Base-by-base conservation (phyloP, 2,329 filamentous ascomycete genomes). In the Hypoxylon sp. region DNA sequence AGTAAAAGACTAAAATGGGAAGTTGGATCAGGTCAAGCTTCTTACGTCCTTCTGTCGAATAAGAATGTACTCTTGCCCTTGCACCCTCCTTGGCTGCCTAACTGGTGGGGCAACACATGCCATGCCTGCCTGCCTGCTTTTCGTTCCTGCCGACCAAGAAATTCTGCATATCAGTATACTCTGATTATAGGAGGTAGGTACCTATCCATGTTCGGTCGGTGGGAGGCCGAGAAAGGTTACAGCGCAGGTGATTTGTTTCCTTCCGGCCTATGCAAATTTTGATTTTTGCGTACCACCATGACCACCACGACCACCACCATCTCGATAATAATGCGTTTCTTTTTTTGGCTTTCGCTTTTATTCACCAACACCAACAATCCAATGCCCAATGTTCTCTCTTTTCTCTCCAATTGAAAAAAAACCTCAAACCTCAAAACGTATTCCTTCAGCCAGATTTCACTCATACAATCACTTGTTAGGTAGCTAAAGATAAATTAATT, bases 401-500 rank as follows among this genome's bases (percentile, higher is more conserved):
- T 16, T 17, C n/a, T 36, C 48, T 51, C 42, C 52, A 52, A 52
- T 38, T 44, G 11, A 17, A 15, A 34, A n/a, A n/a, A n/a, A n/a
- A n/a, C n/a, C n/a, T n/a, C n/a, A n/a, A n/a, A n/a, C n/a, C 26
- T 34, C 27, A 35, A 6, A 32, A 17, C 9, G 32, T 38, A 20
- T 12, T 40, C 19, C 45, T 50, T n/a, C n/a, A n/a, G n/a, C n/a
- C n/a, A n/a, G n/a, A n/a, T n/a, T n/a, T n/a, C n/a, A n/a, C n/a
- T n/a, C n/a, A n/a, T n/a, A n/a, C n/a, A n/a, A n/a, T n/a, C n/a
- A n/a, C n/a, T n/a, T n/a, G n/a, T n/a, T n/a, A n/a, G n/a, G n/a
- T n/a, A n/a, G n/a, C n/a, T n/a, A n/a, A n/a, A n/a, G n/a, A 34
- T 40, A 45, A 30, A 56, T 52, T 54, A 40, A 54, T 36, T 54